Evolutionary conservation across 192 early-diverging fungal genomes (phyloP), one percentile per base, ranked within the genome.

Genomic region (Coemansia sp.): DNA sequence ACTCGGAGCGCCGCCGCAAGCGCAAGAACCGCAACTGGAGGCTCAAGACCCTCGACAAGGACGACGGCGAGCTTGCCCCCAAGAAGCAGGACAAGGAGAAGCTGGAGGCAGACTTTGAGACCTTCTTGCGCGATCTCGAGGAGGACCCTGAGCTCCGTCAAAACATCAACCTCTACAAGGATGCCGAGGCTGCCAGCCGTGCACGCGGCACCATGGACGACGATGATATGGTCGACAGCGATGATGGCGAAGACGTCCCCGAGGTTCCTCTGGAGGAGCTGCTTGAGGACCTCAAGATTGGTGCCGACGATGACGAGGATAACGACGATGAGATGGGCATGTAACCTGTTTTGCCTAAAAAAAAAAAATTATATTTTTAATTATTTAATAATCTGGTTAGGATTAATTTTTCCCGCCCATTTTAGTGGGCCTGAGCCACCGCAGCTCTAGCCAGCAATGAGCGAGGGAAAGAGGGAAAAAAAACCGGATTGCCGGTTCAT

Each of bases 81-180:
- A 84, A 85, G 62, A 93, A 93, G 64, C 81, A 87, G 59, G 93
- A 95, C 24, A 72, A 82, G 67, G 84, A 84, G 42, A 82, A 83
- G 61, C 84, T 86, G 44, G 93, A 96, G 53, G 73, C 88, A 42
- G 96, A 99, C 77, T 91, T 89, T 67, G 96, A 99, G 72, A 66
- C 90, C 63, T 99, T 99, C 82, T 79, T 97, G 87, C 87, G 93
- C 63, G 96, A 99, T 80, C 80, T 99, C 47, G 96, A 99, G 78
- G 96, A 99, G 78, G 96, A 99, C 82, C 83, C 93, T 23, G 96
- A 99, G 80, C 84, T 98, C 56, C 84, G 96, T 53, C 87, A 90
- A 61, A 92, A 91, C 65, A 80, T 99, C 62, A 96, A 99, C 61
- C 83, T 99, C 43, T 99, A 93, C 85, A 95, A 94, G 80, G 64